phyloP scores from a whole-genome alignment of 352 stramenopile species.

The Pythium diclinum region DNA sequence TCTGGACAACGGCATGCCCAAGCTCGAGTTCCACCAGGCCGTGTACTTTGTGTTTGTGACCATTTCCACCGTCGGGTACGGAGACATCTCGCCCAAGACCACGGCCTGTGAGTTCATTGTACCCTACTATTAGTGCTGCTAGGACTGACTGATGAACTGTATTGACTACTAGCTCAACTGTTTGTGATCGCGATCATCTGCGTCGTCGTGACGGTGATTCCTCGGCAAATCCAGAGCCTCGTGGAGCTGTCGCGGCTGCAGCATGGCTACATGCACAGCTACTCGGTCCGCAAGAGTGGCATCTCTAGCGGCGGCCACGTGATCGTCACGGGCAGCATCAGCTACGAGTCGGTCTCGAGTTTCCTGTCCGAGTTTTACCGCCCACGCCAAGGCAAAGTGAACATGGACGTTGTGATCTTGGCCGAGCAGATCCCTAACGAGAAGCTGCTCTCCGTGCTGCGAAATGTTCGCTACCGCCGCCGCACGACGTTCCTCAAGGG shows the following conservation, averaged over 20 bases:
- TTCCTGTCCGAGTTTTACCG: constrained; percentile 69
- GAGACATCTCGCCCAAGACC: constrained; percentile 52
- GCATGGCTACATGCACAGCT: constrained; percentile 51
- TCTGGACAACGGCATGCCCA: constrained; percentile 24
- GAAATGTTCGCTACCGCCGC: constrained; percentile 43
- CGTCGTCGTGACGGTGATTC: constrained; percentile 56
- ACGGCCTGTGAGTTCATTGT: constrained; percentile 31
- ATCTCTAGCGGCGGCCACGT: constrained; percentile 48
- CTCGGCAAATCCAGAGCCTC: constrained; percentile 49
- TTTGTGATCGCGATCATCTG: constrained; percentile 66
- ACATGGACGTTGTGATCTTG: constrained; percentile 64
- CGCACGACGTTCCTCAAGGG: constrained; percentile 57
- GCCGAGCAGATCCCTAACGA: constrained; percentile 34
- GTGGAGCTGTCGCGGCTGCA: constrained; percentile 48
- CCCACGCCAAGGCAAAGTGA: constrained; percentile 45
- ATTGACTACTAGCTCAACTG: constrained; percentile 40
- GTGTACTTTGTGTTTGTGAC: constrained; percentile 75
- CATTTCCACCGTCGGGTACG: constrained; percentile 58
- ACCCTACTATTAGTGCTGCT: background rate
- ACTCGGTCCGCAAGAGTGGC: constrained; percentile 36
- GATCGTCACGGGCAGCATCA: constrained; percentile 46
- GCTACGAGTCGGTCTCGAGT: constrained; percentile 39
- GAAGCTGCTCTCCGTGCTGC: constrained; percentile 36
- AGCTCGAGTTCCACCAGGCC: constrained; percentile 56
- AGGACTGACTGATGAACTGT: background rate